Base-by-base conservation (phyloP, 352 stramenopile genomes). In the Phytopythium chamaehyphon region DNA sequence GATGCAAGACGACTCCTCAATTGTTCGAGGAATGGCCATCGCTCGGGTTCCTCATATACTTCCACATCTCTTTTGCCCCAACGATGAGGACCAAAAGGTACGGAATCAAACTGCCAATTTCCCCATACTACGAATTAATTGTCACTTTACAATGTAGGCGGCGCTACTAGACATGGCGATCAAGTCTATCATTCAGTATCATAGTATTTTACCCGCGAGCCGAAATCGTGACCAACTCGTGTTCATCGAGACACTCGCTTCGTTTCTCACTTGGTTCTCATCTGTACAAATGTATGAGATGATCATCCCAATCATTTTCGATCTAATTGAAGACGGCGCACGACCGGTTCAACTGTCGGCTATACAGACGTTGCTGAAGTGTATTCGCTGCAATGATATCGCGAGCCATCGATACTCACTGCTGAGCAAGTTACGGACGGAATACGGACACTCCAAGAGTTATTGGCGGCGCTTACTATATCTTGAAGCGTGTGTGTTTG, bases 401-500 rank as follows among this genome's bases (percentile, higher is more conserved):
- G 59, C 77, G 5, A 85, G 62, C 26, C 77, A 93, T 55, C 79
- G 83, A 7, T 85, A 83, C 52, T 83, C 80, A 5, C 49, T 93
- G 8, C 68, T 93, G 14, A 79, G 72, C 43, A 79, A 77, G 42
- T 59, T 90, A 46, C 66, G 83, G 15, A 82, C 58, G 14, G 83
- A 93, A 46, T 93, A 85, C 28, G 83, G 80, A 2, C 76, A 89
- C 35, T 71, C 77, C 0, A 73, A 81, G 55, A 90, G 76, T 59
- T 90, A 86, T 47, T 93, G 80, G 83, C 62, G 80, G 47, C 76
- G 83, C 2, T 66, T 89, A 47, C 55, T 93, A 6, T 93, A 85
- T 44, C 59, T 93, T 0, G 83, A 93, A 19, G 77, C 77, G 0
- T 88, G 83, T 26, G 57, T 72, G 24, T 81, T 74, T 51, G 79